These are phyloP conservation scores for Balamuthia mandrillaris DNA, from an alignment of 208 protist species.

Conservation along the genomic window DNA sequence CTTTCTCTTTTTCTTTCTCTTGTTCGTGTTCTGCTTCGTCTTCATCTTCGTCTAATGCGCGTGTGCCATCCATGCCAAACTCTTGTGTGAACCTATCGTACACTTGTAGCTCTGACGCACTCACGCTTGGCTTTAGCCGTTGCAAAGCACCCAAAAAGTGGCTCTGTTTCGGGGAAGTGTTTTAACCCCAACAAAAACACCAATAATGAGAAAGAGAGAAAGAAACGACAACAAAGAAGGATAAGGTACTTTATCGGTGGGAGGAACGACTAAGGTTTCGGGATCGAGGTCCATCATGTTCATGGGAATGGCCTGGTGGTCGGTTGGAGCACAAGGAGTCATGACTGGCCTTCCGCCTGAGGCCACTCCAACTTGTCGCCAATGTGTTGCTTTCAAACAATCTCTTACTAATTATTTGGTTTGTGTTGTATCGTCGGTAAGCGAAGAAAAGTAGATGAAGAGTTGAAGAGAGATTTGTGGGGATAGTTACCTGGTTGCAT, in stretches of 20 bases:
- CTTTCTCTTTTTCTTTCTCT: too few relatives aligned
- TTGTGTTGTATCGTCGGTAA: not conserved
- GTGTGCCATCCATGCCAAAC: constrained; percentile 23
- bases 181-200: not conserved
- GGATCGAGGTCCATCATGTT: constrained; percentile 30
- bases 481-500: constrained; percentile 83
- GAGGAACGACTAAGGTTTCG: not conserved
- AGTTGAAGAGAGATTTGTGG: not conserved
- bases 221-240: not conserved
- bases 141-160: not conserved
- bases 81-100: constrained; percentile 11
- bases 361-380: not conserved
- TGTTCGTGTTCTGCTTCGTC: not conserved
- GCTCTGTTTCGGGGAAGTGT: not conserved
- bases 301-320: not conserved
- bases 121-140: not conserved
- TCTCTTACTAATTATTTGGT: not conserved
- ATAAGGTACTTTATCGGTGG: not conserved
- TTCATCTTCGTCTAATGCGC: not conserved
- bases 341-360: not conserved
- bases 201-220: not conserved
- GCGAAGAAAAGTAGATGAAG: not conserved
- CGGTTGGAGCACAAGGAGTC: not conserved
- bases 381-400: not conserved
- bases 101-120: not conserved